phyloP scores from a whole-genome alignment of 1,139 yeast genomes.

The Hanseniaspora gamundiae region DNA sequence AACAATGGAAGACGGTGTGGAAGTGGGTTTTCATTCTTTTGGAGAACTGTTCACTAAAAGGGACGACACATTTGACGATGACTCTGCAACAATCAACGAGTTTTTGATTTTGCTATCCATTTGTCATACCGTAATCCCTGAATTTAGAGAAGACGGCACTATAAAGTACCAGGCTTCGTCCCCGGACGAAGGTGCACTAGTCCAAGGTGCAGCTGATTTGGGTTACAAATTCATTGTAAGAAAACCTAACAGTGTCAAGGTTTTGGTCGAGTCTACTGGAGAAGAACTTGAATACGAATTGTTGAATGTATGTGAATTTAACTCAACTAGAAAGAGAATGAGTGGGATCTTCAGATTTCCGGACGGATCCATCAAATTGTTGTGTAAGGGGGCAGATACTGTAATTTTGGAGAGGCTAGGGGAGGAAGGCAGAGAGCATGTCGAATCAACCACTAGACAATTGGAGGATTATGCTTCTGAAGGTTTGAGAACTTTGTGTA shows the following conservation, averaged over 20 bases:
- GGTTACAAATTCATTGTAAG: conserved; percentile 81
- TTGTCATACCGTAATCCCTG: conserved; percentile 97
- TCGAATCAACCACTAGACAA: conserved; percentile 72
- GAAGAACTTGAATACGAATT: conserved; percentile 55
- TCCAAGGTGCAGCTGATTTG: conserved; percentile 84
- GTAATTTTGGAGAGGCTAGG: conserved; percentile 74
- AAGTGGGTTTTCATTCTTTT: conserved; percentile 69
- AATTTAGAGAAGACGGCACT: conserved; percentile 43
- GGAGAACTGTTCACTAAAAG: conserved; percentile 47
- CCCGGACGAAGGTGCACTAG: conserved; percentile 98
- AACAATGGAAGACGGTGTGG: conserved; percentile 63
- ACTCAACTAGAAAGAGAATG: conserved; percentile 96
- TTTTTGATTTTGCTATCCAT: conserved; percentile 78
- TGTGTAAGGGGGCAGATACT: conserved; percentile 97
- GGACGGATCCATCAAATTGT: conserved; percentile 78
- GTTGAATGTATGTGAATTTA: conserved; percentile 87
- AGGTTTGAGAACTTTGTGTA: conserved; percentile 88
- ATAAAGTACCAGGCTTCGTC: conserved; percentile 97
- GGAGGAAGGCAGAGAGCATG: conserved; percentile 57
- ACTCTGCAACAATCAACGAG: conserved; percentile 59
- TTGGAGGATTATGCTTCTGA: conserved; percentile 94
- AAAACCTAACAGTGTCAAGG: conserved; percentile 70
- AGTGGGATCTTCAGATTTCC: conserved; percentile 90
- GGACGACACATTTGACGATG: conserved; percentile 32
- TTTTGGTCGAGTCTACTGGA: conserved; percentile 35